Evolutionary conservation across 176 grass and related monocot genomes (phyloP).

Genomic region (Melocanna baccifera): DNA sequence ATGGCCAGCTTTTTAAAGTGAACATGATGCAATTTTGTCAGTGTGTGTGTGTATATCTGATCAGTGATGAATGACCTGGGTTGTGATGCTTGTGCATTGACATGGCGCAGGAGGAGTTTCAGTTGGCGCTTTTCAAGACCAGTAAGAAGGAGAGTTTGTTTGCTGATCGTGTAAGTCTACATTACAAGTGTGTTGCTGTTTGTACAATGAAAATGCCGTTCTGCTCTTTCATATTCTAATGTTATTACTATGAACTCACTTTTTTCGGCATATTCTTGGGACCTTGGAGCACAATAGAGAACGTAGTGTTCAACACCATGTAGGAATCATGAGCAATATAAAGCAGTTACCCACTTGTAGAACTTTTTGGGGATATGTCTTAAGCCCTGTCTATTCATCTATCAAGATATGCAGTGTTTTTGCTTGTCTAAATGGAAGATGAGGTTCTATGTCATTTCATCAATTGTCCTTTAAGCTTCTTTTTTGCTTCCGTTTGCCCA

Average conservation of each 20-base stretch:
- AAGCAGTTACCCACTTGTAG: background rate
- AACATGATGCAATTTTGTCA: background rate
- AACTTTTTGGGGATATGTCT: background rate
- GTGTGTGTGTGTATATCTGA: background rate
- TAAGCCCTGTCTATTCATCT: background rate
- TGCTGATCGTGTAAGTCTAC: conserved; percentile 75
- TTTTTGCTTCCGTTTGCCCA: background rate
- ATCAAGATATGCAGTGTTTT: background rate
- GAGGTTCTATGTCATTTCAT: background rate
- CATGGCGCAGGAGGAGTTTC: conserved; percentile 84
- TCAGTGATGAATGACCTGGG: background rate
- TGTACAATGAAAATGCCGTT: background rate
- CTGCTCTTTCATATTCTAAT: background rate
- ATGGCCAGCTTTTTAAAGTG: background rate
- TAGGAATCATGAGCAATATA: background rate
- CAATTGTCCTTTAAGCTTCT: background rate
- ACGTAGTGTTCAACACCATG: background rate
- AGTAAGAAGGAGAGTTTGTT: conserved; percentile 94
- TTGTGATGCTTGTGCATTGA: conserved; percentile 12
- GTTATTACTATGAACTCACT: background rate
- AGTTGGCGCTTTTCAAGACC: conserved; percentile 94
- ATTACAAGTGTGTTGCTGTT: background rate
- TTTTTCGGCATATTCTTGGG: background rate
- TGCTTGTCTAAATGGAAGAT: background rate
- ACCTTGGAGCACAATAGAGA: background rate